Evolutionary conservation across 306 rosid genomes (phyloP), one percentile per base, ranked within the genome.

Genomic region (Vigna trinervia): DNA sequence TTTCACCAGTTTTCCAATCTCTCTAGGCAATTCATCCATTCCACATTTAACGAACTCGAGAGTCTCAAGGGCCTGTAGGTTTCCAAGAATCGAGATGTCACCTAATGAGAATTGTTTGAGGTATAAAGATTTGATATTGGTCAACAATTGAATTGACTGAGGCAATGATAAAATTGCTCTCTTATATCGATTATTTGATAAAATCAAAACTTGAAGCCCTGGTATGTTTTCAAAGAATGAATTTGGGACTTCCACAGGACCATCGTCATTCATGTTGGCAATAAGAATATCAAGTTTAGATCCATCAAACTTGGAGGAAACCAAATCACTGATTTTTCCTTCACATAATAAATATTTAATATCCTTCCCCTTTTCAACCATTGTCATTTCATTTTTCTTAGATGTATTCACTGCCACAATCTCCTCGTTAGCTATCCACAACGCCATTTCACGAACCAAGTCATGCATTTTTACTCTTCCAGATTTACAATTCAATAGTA

Each of bases 391-490:
- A n/a, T 51, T 6, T 0, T n/a, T 15, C 6, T 22, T 6, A 39
- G 9, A 13, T 12, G 39, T 0, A 22, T 23, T 8, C 0, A 12
- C 5, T 5, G 2, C 39, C 15, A 48, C 46, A 36, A 56, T 19
- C 32, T 34, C 22, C 5, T 41, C 0, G 0, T 45, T 58, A 11
- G 39, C 69, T 13, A 68, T 78, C 73, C 3, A 30, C 0, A 15
- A 32, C n/a, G 77, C 77, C 6, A 38, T 47, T 9, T 73, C 80
- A 0, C 80, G 83, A 4, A 73, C 38, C 61, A 51, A 51, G 20
- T 15, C 54, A 50, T 51, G 56, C 56, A 51, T 51, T 51, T 51
- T 51, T 2, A 51, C 56, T 0, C 4, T 2, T 51, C 11, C 10
- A 5, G 0, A 5, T n/a, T 6, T 3, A n/a, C 22, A 8, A 1